A percentile compares a stretch with the other conserved stretches of the same genome.
These are phyloP conservation scores for Monosporascus sp. DNA, from an alignment of 2,329 filamentous ascomycete genomes.

Conservation along the genomic window DNA sequence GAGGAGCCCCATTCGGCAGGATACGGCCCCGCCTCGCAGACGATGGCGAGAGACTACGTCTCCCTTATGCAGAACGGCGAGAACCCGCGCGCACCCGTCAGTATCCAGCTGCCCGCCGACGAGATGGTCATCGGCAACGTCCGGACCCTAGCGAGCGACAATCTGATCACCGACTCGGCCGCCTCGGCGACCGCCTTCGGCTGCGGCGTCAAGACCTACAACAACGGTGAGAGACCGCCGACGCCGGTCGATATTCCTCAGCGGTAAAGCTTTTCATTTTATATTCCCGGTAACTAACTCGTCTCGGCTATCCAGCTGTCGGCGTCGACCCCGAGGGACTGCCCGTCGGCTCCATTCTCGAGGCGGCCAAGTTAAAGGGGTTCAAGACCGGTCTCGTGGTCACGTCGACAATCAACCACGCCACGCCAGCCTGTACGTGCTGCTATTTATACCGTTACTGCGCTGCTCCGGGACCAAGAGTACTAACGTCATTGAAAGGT, in stretches of 20 bases:
- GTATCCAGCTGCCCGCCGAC: constrained; percentile 15
- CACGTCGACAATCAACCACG: constrained; percentile 35
- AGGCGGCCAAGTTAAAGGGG: constrained; percentile 34
- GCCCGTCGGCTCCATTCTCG: constrained; percentile 33
- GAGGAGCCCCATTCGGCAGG: neutral
- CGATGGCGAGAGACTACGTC: constrained; percentile 23
- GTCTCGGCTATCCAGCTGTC: constrained; percentile 15
- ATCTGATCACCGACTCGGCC: constrained; percentile 36
- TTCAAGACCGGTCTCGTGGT: constrained; percentile 38
- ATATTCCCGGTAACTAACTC: neutral
- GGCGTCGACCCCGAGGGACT: constrained; percentile 27
- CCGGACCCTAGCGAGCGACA: constrained; percentile 25
- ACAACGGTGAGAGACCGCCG: constrained; percentile 16
- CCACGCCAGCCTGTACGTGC: constrained; percentile 22
- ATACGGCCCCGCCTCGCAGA: constrained; percentile 26
- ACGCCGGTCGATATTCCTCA: neutral
- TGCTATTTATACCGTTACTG: neutral
- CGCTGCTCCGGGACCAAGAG: too few relatives aligned
- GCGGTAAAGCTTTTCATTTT: neutral
- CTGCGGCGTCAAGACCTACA: constrained; percentile 34
- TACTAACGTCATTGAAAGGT: constrained; percentile 3
- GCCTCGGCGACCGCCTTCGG: constrained; percentile 35
- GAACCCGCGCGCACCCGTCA: constrained; percentile 10
- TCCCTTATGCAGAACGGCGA: constrained; percentile 16
- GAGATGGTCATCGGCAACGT: constrained; percentile 25